Base-by-base conservation (phyloP, 257 asterid species). In the Eucommia ulmoides region DNA sequence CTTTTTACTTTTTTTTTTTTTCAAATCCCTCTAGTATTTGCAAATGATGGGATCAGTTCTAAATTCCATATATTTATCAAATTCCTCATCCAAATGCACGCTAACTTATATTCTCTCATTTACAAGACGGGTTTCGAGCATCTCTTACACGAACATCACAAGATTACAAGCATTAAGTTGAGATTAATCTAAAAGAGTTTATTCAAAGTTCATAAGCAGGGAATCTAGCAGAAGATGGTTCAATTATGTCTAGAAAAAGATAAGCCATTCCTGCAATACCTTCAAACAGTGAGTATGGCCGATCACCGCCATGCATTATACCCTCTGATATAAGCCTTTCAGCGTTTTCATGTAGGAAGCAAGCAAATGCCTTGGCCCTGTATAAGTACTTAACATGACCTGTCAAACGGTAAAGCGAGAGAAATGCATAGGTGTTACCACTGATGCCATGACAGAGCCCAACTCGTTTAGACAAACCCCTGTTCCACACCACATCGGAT, bases 381-480 rank as follows among this genome's bases (percentile, higher is more conserved):
- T 81, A 63, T 52, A 87, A 52, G 64, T 59, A 81, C 65, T 83
- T 78, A 12, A 73, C 72, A 19, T 75, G 69, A 16, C 93, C 87
- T 3, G 94, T 83, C 50, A 80, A 50, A 51, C 59, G 76, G 70
- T 83, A 76, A 24, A 83, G 74, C n/a, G 94, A 66, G 50, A 83
- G 82, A 52, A 87, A 87, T 19, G 73, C 78, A 23, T 80, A 83
- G 21, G 97, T 56, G 46, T 87, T 87, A 33, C 97, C 94, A 42
- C 91, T 76, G 18, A 87, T 70, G 55, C 94, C 97, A 19, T 83
- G 94, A 52, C 96, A 87, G 18, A 87, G 17, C 33, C 94, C 96
- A 6, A 87, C 87, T 41, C 91, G 86, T 67, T 76, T 87, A 24
- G 83, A 93, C 18, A 87, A 71, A 29, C 94, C 96, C 41, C 91